Evolutionary conservation across 257 asterid species (phyloP), one percentile per base, ranked within the genome.

Genomic region (Schizonepeta tenuifolia): DNA sequence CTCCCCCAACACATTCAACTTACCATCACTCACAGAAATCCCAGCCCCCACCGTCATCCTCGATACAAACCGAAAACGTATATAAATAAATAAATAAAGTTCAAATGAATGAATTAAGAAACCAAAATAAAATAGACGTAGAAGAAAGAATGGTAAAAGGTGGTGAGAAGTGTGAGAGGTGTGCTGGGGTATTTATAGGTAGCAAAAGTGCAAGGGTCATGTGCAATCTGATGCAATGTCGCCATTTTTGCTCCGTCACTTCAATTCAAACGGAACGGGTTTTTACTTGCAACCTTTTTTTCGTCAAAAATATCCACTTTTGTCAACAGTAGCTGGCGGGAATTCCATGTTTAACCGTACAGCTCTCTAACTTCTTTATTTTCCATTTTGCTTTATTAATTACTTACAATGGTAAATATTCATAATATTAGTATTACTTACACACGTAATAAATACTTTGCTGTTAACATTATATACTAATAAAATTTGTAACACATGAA

Each of bases 1-100:
- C 69, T 79, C 83, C 1, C 95, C 96, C 81, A 86, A 78, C 65
- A 86, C 98, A 81, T 69, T 85, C 76, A 93, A 74, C 73, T 66
- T 83, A 69, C 96, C 89, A 69, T 82, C 86, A 43, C 83, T 87
- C 79, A 87, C 92, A n/a, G 83, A 73, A 12, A 93, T 76, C 63
- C 83, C 84, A 73, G 83, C 79, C 17, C 86, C 86, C 3, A 82
- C 78, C 64, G 86, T 82, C 86, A 82, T 82, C 64, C 53, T 70
- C 36, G 46, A 63, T 63, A 22, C 24, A 5, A 9, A 20, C 43
- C 17, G 26, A 3, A 13, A 11, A 56, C 26, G 26, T 6, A n/a
- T 1, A 49, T 4, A 35, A 8, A 49, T n/a, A 0, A 17, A 14
- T 3, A 46, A 47, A 47, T 5, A 51, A 20, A 65, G n/a, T 15